Evolutionary conservation across 257 asterid species (phyloP), one percentile per base, ranked within the genome.

Genomic region (Verbascum thapsus): DNA sequence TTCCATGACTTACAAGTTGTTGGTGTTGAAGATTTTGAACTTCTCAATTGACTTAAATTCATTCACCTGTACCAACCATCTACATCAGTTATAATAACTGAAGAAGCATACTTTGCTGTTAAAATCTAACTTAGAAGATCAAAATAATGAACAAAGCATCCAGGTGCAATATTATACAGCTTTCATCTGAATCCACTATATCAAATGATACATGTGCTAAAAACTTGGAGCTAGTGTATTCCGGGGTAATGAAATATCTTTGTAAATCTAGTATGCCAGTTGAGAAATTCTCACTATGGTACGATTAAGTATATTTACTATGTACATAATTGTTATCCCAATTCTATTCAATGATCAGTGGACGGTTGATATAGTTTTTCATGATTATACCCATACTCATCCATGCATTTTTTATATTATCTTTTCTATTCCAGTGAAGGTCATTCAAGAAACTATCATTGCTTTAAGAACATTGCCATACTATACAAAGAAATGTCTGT

Each of bases 1-100:
- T 45, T 10, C 42, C 32, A n/a, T 38, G 34, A 70, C 97, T 83
- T 76, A 94, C 99, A 94, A 76, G 79, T 94, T 94, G 88, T 94
- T 90, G 74, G 99, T 94, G 76, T 94, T 94, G 84, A 94, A 94
- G 72, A 90, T 94, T 72, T 90, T 94, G 88, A 94, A 94, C 88
- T 94, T 94, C 78, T 94, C 99, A 17, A 94, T 90, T 8, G 99
- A 90, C 81, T 94, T 94, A 71, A 94, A 94, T 64, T 94, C 97
- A 67, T 75, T 84, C 41, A 87, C 91, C 99, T 94, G 92, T 44
- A 69, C 59, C 53, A 58, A 61, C 67, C 32, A 17, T 53, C 44
- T 3, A 13, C 26, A 66, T 67, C 49, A 69, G 63, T 38, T 35
- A 42, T 50, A 35, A 47, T n/a, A n/a, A n/a, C 32, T 39, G 64